A percentile compares a stretch with the other conserved stretches of the same genome.
These are phyloP conservation scores for Pichia paraexigua DNA, from an alignment of 805 yeast species.

Conservation along the genomic window DNA sequence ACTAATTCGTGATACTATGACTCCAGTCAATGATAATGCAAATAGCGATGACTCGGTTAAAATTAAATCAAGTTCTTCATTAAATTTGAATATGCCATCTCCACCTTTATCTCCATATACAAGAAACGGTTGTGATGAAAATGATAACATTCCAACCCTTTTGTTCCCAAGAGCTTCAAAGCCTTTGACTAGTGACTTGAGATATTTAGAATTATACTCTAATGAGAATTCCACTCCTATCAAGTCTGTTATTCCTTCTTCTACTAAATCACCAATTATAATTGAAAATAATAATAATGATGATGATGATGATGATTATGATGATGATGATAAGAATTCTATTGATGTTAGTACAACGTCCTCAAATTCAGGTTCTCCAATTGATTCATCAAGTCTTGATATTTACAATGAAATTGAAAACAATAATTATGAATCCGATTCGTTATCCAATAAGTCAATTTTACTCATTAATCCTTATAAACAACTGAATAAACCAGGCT, in stretches of 20 bases:
- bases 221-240: constrained; percentile 7
- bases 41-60: neutral
- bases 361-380: no score
- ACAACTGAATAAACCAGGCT: constrained; percentile 34
- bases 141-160: constrained; percentile 23
- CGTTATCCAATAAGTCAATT: constrained; percentile 8
- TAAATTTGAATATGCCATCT: constrained; percentile 26
- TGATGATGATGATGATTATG: no score
- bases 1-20: constrained; percentile 1
- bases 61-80: neutral
- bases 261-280: neutral
- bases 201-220: constrained; percentile 7
- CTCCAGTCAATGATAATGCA: neutral
- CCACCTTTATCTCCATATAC: constrained; percentile 33
- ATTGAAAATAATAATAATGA: no score
- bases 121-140: constrained; percentile 21
- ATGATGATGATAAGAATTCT: neutral
- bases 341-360: neutral
- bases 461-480: constrained; percentile 44
- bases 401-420: neutral
- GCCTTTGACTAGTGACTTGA: constrained; percentile 11
- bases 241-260: neutral
- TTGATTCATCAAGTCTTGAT: neutral
- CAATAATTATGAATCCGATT: neutral
- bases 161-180: constrained; percentile 21